Evolutionary conservation across 1,284 basidiomycete species (phyloP).

Genomic region (Filobasidium uniguttulatum): DNA sequence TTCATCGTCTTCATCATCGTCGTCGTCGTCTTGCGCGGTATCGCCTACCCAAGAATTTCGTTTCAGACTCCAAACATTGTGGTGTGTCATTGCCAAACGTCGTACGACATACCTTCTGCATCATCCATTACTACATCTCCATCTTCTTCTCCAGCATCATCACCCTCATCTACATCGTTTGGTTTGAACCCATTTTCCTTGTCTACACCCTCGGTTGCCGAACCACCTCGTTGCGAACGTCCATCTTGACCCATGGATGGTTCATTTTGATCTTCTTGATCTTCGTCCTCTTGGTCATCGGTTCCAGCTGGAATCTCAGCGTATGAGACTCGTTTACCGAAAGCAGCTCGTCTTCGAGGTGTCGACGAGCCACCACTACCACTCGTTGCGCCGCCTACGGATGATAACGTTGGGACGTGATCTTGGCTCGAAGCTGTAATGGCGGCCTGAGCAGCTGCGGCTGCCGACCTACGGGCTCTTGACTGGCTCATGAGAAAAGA

Average conservation of each 20-base stretch:
- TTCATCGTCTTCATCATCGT: not conserved
- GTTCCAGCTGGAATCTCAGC: constrained; percentile 8
- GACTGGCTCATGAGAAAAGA: no score
- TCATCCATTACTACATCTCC: constrained; percentile 18
- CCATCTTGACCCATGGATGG: not conserved
- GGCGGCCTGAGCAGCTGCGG: not conserved
- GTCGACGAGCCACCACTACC: not conserved
- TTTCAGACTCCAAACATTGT: not conserved
- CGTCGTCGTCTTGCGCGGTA: not conserved
- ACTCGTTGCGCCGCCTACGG: no score
- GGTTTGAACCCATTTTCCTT: no score
- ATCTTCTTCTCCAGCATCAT: constrained; percentile 7
- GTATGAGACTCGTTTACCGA: constrained; percentile 10
- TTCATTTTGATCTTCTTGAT: constrained; percentile 6
- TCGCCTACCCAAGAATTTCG: not conserved
- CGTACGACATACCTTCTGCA: constrained; percentile 20
- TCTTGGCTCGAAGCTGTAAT: not conserved
- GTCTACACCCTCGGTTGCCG: no score
- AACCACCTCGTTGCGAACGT: no score
- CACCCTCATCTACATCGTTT: constrained; percentile 13
- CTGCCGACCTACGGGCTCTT: not conserved
- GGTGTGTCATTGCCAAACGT: not conserved
- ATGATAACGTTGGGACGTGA: not conserved
- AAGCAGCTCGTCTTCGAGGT: not conserved
- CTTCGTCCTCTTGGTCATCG: constrained; percentile 7